Conservation (phyloP, 768 basidiomycete genomes). For the Suillus spraguei region DNA sequence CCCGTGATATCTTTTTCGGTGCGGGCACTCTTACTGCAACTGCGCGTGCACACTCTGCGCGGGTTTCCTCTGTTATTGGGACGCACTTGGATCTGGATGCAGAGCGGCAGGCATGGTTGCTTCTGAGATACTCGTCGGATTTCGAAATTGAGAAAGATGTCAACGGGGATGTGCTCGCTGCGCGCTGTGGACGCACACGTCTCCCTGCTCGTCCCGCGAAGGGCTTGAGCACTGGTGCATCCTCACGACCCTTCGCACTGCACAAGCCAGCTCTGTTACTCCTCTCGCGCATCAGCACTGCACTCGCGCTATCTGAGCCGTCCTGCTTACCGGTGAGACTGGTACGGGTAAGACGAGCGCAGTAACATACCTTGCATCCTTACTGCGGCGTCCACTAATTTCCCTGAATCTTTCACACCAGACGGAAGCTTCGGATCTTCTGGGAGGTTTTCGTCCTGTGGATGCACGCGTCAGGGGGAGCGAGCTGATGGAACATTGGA, state of each 20-base stretch:
- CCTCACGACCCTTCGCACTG: constrained; percentile 76
- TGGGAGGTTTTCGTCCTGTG: constrained; percentile 96
- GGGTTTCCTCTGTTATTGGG: constrained; percentile 57
- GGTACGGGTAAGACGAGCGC: constrained; percentile 99
- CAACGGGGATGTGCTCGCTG: constrained; percentile 57
- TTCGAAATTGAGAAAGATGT: constrained; percentile 69
- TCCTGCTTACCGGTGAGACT: constrained; percentile 94
- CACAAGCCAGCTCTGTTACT: constrained; percentile 83
- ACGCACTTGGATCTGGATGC: constrained; percentile 64
- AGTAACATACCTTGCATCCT: constrained; percentile 81
- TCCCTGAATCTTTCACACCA: constrained; percentile 96
- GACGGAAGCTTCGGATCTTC: constrained; percentile 90
- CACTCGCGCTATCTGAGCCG: constrained; percentile 72
- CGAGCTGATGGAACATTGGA: constrained; percentile 70
- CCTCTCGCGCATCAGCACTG: constrained; percentile 77
- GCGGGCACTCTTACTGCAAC: constrained; percentile 55
- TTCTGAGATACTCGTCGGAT: constrained; percentile 65
- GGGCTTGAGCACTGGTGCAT: constrained; percentile 33
- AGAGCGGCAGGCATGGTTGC: constrained; percentile 73
- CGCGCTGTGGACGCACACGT: constrained; percentile 65
- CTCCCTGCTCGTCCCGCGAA: constrained; percentile 49
- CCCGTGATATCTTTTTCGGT: constrained; percentile 91
- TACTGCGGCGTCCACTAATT: constrained; percentile 75
- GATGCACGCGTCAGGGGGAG: constrained; percentile 82
- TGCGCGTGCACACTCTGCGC: constrained; percentile 50